These are phyloP conservation scores for Potentilla sterilis DNA, from an alignment of 306 rosid genomes.

Conservation along the genomic window DNA sequence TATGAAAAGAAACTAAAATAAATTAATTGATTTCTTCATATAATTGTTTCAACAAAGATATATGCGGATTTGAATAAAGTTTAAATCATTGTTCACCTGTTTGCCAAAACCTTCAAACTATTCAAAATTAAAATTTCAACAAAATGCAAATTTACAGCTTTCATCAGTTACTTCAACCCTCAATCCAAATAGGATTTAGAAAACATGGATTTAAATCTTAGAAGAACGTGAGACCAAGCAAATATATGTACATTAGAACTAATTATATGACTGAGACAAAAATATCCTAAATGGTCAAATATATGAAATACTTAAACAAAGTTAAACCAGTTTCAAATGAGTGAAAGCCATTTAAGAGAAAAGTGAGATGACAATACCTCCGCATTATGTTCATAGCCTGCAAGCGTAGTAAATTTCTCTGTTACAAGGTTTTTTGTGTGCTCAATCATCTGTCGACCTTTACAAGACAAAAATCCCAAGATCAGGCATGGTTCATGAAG, in stretches of 20 bases:
- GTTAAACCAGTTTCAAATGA: not conserved
- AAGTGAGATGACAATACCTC: slow-evolving; percentile 52
- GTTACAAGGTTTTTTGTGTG: slow-evolving; percentile 81
- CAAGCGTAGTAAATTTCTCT: slow-evolving; percentile 69
- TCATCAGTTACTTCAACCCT: not conserved
- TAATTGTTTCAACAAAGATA: not conserved
- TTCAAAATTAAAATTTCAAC: not conserved
- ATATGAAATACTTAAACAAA: not conserved
- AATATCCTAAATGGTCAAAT: not conserved
- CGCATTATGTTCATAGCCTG: slow-evolving; percentile 81
- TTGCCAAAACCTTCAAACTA: not conserved
- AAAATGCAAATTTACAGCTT: not conserved
- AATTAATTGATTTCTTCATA: not conserved
- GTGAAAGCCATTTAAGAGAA: slow-evolving; percentile 6
- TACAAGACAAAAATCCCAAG: slow-evolving; percentile 27
- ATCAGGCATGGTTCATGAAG: slow-evolving; percentile 26
- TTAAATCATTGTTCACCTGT: not conserved
- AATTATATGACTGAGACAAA: not conserved
- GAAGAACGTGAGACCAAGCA: not conserved
- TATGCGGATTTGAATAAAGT: not conserved
- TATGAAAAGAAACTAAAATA: not conserved
- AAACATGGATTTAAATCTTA: not conserved
- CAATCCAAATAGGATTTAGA: not conserved
- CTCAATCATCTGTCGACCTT: slow-evolving; percentile 98
- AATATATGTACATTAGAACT: not conserved